phyloP scores from a whole-genome alignment of 1,139 yeast genomes.

The Pichia sp. region DNA sequence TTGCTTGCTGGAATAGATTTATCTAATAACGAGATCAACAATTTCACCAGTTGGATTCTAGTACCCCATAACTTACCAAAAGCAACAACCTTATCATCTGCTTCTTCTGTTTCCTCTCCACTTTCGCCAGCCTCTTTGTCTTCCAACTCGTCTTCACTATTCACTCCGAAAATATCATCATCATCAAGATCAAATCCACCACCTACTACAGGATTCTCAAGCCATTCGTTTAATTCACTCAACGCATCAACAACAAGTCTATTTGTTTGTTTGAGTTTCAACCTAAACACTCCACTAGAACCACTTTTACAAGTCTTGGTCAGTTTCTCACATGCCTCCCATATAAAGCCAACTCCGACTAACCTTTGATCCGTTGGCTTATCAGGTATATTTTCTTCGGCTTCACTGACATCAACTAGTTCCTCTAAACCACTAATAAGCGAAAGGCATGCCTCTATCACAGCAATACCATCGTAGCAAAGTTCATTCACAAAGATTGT shows the following conservation, averaged over 20 bases:
- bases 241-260: conserved; percentile 57
- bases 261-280: conserved; percentile 44
- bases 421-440: conserved; percentile 7
- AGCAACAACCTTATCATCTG: conserved; percentile 33
- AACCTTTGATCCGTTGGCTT: conserved; percentile 36
- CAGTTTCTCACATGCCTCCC: conserved; percentile 56
- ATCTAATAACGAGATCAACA: conserved; percentile 50
- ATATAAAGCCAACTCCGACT: conserved; percentile 57
- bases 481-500: conserved; percentile 42
- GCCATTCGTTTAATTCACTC: conserved; percentile 64
- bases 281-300: conserved; percentile 46
- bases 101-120: conserved; percentile 35
- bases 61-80: conserved; percentile 48
- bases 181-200: conserved; percentile 36
- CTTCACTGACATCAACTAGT: conserved; percentile 2
- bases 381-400: conserved; percentile 29
- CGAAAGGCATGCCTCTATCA: conserved; percentile 6
- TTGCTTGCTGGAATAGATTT: conserved; percentile 47
- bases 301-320: conserved; percentile 43
- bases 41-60: conserved; percentile 52
- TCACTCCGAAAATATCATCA: conserved; percentile 39
- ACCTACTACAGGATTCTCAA: conserved; percentile 49
- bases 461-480: conserved; percentile 22
- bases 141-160: conserved; percentile 27
- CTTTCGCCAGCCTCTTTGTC: conserved; percentile 35